Evolutionary conservation across 106 monocot species (phyloP).

Genomic region (Dioscorea dumetorum): DNA sequence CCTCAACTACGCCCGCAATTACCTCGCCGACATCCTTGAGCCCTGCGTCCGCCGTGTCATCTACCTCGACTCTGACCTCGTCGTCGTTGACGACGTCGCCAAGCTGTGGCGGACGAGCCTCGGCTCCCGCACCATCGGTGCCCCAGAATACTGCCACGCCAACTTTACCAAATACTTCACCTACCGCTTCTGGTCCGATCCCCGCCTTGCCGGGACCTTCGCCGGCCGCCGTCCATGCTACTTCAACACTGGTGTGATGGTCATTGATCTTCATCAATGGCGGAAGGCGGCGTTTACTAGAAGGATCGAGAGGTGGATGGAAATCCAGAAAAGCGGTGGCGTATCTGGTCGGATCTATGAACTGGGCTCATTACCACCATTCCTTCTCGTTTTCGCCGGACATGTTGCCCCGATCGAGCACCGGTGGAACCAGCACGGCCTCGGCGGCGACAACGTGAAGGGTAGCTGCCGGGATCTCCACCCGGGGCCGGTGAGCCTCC

Average conservation of each 20-base stretch:
- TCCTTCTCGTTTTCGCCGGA: slow-evolving; percentile 88
- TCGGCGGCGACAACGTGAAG: slow-evolving; percentile 84
- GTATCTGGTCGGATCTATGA: slow-evolving; percentile 72
- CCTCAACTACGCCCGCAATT: slow-evolving; percentile 97
- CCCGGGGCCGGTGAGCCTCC: slow-evolving; percentile 87
- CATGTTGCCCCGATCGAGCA: slow-evolving; percentile 93
- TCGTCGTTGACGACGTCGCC: slow-evolving; percentile 83
- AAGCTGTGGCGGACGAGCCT: slow-evolving; percentile 88
- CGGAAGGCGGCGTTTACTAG: slow-evolving; percentile 47
- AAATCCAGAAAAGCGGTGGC: slow-evolving; percentile 52
- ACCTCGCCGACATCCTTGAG: slow-evolving; percentile 86
- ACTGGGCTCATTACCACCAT: slow-evolving; percentile 91
- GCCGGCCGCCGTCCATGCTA: slow-evolving; percentile 66
- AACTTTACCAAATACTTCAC: slow-evolving; percentile 99
- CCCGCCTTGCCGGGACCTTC: slow-evolving; percentile 40
- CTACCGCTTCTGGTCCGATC: slow-evolving; percentile 74
- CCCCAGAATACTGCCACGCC: slow-evolving; percentile 98
- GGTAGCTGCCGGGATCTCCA: slow-evolving; percentile 95
- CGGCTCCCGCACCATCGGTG: slow-evolving; percentile 59
- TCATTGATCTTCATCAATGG: slow-evolving; percentile 78
- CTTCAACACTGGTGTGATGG: slow-evolving; percentile 99
- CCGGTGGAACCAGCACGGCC: slow-evolving; percentile 95
- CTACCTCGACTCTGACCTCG: slow-evolving; percentile 93
- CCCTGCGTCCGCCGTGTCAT: slow-evolving; percentile 85
- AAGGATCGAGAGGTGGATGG: slow-evolving; percentile 95